Evolutionary conservation across 257 asterid species (phyloP), one percentile per base, ranked within the genome.

Genomic region (Echium plantagineum): DNA sequence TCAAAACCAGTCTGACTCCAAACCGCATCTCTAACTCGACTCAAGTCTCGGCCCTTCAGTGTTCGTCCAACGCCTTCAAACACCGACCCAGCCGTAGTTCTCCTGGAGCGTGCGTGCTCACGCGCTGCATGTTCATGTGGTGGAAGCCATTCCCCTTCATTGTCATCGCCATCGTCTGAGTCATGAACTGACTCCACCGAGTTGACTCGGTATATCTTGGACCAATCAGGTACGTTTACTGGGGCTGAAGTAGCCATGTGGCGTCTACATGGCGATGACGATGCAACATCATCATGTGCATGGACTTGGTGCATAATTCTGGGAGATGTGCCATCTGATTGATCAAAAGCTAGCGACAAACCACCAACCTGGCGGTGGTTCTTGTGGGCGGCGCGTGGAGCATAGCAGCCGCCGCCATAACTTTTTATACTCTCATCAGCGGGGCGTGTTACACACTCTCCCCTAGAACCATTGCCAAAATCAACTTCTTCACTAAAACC

Each of bases 1-100:
- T 87, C 71, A 73, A 87, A 90, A 54, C 96, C 94, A 58, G 97
- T 90, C 66, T 85, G 97, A 63, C 90, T 87, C 97, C 97, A 90
- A 6, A 87, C 97, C 0, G 96, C 95, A 46, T 90, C 97, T 12
- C 97, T 74, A 8, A 90, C 97, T 46, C 97, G 82, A 55, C 97
- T 87, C 87, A 85, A 0, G 58, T 87, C 97, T 20, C 97, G 79
- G 0, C 97, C 97, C 77, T 90, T 90, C 7, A 90, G 80, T 0
- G 96, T 90, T 0, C 96, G 72, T 0, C 96, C 97, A n/a, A 80
- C 91, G 0, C 97, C 97, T 61, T 83, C 96, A 3, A 83, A 83
- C 18, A 80, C 94, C 6, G 94, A 87, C 66, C 80, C 73, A 0
- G 89, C 77, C 0, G 83, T 85, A 12, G 60, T 38, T 38, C 62